phyloP scores from a whole-genome alignment of 2,329 filamentous ascomycete genomes.

The Colletotrichum liaoningense region DNA sequence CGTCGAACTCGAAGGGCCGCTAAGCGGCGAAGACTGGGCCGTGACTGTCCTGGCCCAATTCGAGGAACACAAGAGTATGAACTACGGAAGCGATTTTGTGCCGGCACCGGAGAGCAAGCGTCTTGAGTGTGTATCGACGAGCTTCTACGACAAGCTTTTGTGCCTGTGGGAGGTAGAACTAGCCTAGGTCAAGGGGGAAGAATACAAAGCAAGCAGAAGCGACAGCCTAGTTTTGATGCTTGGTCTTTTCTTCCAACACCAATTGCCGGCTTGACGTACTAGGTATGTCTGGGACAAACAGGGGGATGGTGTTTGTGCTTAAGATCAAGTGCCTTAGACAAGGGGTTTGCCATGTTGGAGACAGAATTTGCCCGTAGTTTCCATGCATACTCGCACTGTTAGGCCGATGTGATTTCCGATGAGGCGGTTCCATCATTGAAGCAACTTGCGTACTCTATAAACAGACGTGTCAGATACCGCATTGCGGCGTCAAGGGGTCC shows the following conservation, averaged over 20 bases:
- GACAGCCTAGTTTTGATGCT: neutral
- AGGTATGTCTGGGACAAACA: neutral
- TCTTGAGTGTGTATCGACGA: slow-evolving; percentile 72
- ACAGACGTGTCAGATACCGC: neutral
- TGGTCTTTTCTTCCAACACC: neutral
- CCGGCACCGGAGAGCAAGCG: slow-evolving; percentile 45
- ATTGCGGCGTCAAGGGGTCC: neutral
- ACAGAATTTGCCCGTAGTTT: neutral
- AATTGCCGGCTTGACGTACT: neutral
- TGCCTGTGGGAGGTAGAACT: slow-evolving; percentile 69
- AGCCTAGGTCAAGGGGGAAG: neutral
- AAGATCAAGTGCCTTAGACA: neutral
- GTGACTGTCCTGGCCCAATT: slow-evolving; percentile 78
- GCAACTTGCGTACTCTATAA: neutral
- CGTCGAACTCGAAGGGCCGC: slow-evolving; percentile 55
- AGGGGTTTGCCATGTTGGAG: neutral
- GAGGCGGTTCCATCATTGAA: neutral
- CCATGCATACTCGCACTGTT: neutral
- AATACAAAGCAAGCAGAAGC: neutral
- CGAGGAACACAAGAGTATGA: slow-evolving; percentile 93
- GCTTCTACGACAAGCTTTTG: slow-evolving; percentile 79
- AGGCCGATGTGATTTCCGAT: neutral
- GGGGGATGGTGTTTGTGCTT: neutral
- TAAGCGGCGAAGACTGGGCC: slow-evolving; percentile 58
- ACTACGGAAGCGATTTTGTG: slow-evolving; percentile 85